Evolutionary conservation across 2,329 filamentous ascomycete genomes (phyloP).

Genomic region (Karstenula rhodostoma): DNA sequence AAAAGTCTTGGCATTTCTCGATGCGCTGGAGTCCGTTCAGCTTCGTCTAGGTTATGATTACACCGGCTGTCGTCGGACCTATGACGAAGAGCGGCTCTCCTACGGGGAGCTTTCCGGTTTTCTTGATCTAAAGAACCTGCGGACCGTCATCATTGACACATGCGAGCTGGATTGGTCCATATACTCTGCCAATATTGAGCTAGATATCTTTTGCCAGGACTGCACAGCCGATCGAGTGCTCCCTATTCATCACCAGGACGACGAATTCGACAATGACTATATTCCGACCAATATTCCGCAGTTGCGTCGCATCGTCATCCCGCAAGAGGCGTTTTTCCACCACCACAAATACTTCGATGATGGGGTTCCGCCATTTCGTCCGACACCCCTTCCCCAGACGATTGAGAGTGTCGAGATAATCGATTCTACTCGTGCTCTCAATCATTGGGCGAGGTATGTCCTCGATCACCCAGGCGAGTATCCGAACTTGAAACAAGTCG

Average conservation of each 20-base stretch:
- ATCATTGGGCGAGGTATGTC: background rate
- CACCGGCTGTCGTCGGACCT: too few species aligned
- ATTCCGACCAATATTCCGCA: too few species aligned
- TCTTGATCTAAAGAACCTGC: too few species aligned
- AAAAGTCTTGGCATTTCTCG: too few species aligned
- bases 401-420: conserved; percentile 1
- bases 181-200: background rate
- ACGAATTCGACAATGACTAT: too few species aligned
- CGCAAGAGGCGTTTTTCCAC: background rate
- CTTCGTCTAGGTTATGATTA: too few species aligned
- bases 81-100: too few species aligned
- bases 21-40: too few species aligned
- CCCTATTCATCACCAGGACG: too few species aligned
- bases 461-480: background rate
- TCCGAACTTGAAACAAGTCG: background rate
- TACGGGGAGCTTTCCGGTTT: too few species aligned
- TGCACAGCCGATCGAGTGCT: too few species aligned
- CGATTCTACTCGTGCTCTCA: background rate
- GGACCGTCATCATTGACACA: background rate
- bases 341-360: background rate
- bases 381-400: background rate
- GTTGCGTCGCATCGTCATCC: background rate
- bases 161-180: background rate
- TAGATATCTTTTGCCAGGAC: background rate
- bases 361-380: background rate